Base-by-base conservation (phyloP, 2,329 filamentous ascomycete genomes). In the Colletotrichum limetticola region DNA sequence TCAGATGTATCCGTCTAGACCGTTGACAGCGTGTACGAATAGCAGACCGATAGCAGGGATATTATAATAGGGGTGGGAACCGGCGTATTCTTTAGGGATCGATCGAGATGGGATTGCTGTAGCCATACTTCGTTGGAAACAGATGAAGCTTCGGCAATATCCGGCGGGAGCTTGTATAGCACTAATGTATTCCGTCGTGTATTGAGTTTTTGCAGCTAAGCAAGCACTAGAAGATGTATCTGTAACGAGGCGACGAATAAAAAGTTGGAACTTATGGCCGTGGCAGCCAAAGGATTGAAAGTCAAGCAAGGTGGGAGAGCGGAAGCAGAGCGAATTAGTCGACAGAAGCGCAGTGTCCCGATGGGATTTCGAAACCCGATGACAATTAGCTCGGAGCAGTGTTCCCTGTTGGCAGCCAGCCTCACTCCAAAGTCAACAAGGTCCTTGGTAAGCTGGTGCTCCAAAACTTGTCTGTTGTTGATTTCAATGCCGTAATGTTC, bases 341-440 rank as follows among this genome's bases (percentile, higher is more conserved):
- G 62, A 66, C 68, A 46, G 32, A 53, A 24, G 30, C 28, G 59
- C 69, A 35, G 58, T 37, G 58, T 55, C 59, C 70, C 30, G 60
- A 65, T 72, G 70, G 66, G 60, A 65, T 70, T 69, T 57, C 60
- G 70, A 72, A 72, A 72, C 70, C 49, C 70, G 46, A 70, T 70
- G 32, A 35, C 37, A 70, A 60, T 70, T 11, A 57, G 59, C 35
- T 65, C 70, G 66, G 56, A 14, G 60, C 56, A 30, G 59, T 46
- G 22, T 70, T 70, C 66, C 66, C 66, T 72, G 70, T 22, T 49
- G 56, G 49, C 70, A 70, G 60, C 70, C 42, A 70, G 60, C 70
- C 59, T 68, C 59, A 63, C 32, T 64, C 30, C 35, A 7, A 66
- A 60, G 61, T 24, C 68, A 62, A 64, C 32, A 35, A 5, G 32